Base-by-base conservation (phyloP, 352 stramenopile species). In the Albugo laibachii region DNA sequence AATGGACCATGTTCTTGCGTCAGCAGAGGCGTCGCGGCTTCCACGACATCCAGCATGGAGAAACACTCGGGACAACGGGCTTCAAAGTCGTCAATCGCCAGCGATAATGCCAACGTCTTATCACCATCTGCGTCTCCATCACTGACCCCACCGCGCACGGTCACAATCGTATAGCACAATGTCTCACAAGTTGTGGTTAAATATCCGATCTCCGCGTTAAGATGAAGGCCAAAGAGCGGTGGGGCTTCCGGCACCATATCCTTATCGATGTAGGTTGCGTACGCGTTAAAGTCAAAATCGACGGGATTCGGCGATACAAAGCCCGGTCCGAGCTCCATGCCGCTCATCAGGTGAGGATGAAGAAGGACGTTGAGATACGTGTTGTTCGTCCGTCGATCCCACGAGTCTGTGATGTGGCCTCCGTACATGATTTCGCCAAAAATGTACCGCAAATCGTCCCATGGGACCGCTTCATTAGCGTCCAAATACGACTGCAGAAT, bases 391-490 rank as follows among this genome's bases (percentile, higher is more conserved):
- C 89, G 79, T 24, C 88, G 82, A 62, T 97, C 89, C 89, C 89
- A 97, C 11, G 88, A 81, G 51, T 97, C 88, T 11, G 89, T 97
- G 50, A 97, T 97, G 55, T 97, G 88, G 11, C 89, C 89, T 31
- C 89, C 89, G 63, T 97, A 97, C 89, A 97, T 97, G 63, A 97
- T 97, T 61, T 97, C 88, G 24, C 89, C 89, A 56, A 97, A 96
- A 39, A 97, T 82, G 56, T 97, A 97, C 13, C 92, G 80, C 5
- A 97, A 54, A 64, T 97, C 92, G 59, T 97, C 86, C 88, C 88
- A 97, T 12, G 88, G 88, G 42, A 97, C 81, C 40, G 58, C 70
- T 6, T 60, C 56, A 51, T 95, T 95, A 61, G 89, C 91, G 65
- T 97, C 83, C 51, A 97, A 56, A 58, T 97, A 97, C 47, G 74